A percentile compares a stretch with the other conserved stretches of the same genome.
Evolutionary conservation across 371 early-diverging fungal species (phyloP).

Genomic region (Mucor saturninus): DNA sequence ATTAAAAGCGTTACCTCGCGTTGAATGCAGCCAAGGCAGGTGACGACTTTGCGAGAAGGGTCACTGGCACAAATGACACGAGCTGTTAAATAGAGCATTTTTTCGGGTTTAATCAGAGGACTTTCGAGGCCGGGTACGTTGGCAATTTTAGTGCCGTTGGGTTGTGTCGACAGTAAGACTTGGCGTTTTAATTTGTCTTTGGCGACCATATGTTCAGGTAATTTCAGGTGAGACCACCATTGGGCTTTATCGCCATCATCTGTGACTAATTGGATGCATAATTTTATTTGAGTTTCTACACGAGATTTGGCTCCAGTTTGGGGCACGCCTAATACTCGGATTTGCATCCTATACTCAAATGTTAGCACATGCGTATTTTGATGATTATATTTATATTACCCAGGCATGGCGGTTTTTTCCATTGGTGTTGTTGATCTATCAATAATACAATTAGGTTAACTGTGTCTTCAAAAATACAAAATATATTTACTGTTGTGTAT

Average conservation of each 20-base stretch:
- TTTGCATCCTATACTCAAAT: constrained; percentile 40
- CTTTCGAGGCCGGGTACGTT: constrained; percentile 19
- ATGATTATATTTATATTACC: constrained; percentile 15
- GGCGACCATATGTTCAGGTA: constrained; percentile 72
- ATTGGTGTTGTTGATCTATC: neutral
- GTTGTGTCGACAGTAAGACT: constrained; percentile 23
- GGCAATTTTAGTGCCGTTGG: constrained; percentile 24
- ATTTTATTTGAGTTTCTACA: constrained; percentile 87
- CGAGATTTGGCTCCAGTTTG: constrained; percentile 75
- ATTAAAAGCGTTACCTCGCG: constrained; percentile 61
- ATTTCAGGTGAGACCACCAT: constrained; percentile 72
- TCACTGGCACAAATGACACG: constrained; percentile 88
- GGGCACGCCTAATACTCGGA: constrained; percentile 76
- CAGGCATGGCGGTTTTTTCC: constrained; percentile 10
- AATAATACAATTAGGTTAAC: too few relatives aligned
- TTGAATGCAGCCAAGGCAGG: constrained; percentile 87
- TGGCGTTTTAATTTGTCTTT: constrained; percentile 57
- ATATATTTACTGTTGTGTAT: neutral
- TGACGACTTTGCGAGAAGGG: constrained; percentile 73
- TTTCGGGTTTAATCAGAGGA: constrained; percentile 36
- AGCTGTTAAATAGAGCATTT: constrained; percentile 74
- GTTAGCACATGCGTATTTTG: neutral
- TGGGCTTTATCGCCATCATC: constrained; percentile 65
- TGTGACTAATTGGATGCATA: constrained; percentile 75
- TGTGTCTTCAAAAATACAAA: neutral